Conservation (phyloP, 1,139 yeast genomes). For the Suhomyces ambrosiae region DNA sequence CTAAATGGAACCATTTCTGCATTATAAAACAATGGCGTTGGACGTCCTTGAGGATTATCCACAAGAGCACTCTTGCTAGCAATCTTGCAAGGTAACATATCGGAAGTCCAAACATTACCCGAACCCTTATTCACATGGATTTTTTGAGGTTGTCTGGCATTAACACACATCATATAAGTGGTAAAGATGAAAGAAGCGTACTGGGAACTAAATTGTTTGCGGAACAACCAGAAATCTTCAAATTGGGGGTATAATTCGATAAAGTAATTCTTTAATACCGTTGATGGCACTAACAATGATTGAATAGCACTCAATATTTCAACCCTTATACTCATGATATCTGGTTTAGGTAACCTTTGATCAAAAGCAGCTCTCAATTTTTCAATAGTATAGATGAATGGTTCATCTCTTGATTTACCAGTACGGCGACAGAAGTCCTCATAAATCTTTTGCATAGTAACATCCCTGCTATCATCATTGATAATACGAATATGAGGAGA, state of each 20-base stretch:
- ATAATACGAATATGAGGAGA: slow-evolving; percentile 93
- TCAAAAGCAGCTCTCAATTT: slow-evolving; percentile 92
- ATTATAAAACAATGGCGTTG: slow-evolving; percentile 87
- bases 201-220: slow-evolving; percentile 92
- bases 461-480: slow-evolving; percentile 77
- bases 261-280: slow-evolving; percentile 72
- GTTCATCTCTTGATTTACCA: slow-evolving; percentile 83
- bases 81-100: slow-evolving; percentile 87
- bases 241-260: slow-evolving; percentile 69
- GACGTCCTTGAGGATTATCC: slow-evolving; percentile 57
- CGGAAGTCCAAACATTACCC: slow-evolving; percentile 93
- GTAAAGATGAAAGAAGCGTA: slow-evolving; percentile 94
- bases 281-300: slow-evolving; percentile 81
- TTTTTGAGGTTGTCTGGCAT: slow-evolving; percentile 92
- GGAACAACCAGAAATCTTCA: slow-evolving; percentile 96
- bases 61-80: slow-evolving; percentile 63
- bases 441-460: slow-evolving; percentile 83
- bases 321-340: slow-evolving; percentile 81
- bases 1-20: slow-evolving; percentile 97
- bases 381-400: slow-evolving; percentile 82
- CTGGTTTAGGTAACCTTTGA: slow-evolving; percentile 91
- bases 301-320: slow-evolving; percentile 92
- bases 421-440: slow-evolving; percentile 81
- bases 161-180: slow-evolving; percentile 93
- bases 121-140: slow-evolving; percentile 78